Evolutionary conservation across 805 yeast genomes (phyloP), one percentile per base, ranked within the genome.

Genomic region (Scheffersomyces lignosus): DNA sequence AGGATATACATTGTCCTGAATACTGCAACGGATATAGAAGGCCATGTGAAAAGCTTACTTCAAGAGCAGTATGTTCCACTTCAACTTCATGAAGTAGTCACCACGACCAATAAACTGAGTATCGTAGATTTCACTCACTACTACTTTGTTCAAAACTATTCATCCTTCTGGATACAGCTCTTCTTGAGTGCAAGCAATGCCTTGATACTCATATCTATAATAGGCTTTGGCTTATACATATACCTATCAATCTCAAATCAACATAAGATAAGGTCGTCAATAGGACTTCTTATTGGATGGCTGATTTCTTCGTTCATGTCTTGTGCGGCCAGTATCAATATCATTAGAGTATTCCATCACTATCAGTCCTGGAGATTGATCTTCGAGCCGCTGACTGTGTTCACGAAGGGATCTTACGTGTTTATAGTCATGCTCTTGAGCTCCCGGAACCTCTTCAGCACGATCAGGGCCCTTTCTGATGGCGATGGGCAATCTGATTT

Each of bases 261-360:
- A 28, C 66, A 62, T 37, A 60, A 58, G 32, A 51, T 68, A 9
- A 45, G 67, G 18, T 64, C 70, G 3, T 59, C 47, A 35, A 28
- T 62, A 7, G 73, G 73, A 0, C 47, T 68, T 15, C 20, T 68
- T 8, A 29, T 56, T 15, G 72, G 70, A 3, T 68, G 73, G 73
- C 27, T 58, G 4, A 47, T 52, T 4, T 58, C 56, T 17, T 52
- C 53, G 0, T 14, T 52, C 5, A 35, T 65, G 1, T 48, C 64
- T 4, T 29, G 52, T 5, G 43, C 60, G 4, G 65, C 68, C 1
- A 45, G 71, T 0, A 34, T 58, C 13, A 57, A 49, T 23, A 18
- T 64, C 5, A 37, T 58, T n/a, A 44, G 52, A 2, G 26, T 29
- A 4, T 23, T 48, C 3, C 44, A 47, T 22, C 43, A 46, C 8